Evolutionary conservation across 352 stramenopile species (phyloP).

Genomic region (Phytophthora citricola): DNA sequence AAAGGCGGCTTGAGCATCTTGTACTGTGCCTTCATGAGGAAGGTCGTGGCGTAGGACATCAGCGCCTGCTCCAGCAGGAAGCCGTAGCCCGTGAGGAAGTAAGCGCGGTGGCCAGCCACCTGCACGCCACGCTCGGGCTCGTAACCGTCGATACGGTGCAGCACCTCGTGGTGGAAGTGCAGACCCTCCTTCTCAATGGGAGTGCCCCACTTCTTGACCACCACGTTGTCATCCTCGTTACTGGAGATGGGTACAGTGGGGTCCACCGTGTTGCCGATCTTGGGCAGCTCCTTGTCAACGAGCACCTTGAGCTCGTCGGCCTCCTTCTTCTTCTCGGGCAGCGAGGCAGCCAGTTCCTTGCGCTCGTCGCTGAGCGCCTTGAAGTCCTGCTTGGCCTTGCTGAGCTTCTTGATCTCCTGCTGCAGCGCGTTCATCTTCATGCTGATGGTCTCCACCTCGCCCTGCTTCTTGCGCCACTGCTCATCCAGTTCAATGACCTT

Average conservation of each 20-base stretch:
- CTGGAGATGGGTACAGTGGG: constrained; percentile 95
- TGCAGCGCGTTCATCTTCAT: constrained; percentile 90
- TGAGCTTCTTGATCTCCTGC: constrained; percentile 88
- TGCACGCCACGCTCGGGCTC: constrained; percentile 96
- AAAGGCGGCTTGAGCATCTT: constrained; percentile 99
- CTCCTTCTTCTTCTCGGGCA: constrained; percentile 85
- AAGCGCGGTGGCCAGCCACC: constrained; percentile 97
- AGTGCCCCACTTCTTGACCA: constrained; percentile 88
- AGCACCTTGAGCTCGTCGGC: constrained; percentile 76
- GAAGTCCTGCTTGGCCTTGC: constrained; percentile 90
- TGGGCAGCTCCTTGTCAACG: constrained; percentile 80
- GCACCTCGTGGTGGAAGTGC: constrained; percentile 95
- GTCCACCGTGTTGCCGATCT: constrained; percentile 98
- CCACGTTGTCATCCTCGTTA: constrained; percentile 97
- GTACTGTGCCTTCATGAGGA: constrained; percentile 96
- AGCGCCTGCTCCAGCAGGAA: constrained; percentile 99
- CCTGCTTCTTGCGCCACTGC: constrained; percentile 87
- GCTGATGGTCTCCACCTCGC: constrained; percentile 84
- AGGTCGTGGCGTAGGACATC: constrained; percentile 99
- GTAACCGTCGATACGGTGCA: constrained; percentile 99
- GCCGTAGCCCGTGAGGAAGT: constrained; percentile 99
- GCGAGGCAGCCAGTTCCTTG: constrained; percentile 69
- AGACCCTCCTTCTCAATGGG: constrained; percentile 81
- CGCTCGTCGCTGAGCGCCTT: constrained; percentile 82
- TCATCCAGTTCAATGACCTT: constrained; percentile 95